These are phyloP conservation scores for Leccinum subtestaceum DNA, from an alignment of 768 basidiomycete species.

Conservation along the genomic window DNA sequence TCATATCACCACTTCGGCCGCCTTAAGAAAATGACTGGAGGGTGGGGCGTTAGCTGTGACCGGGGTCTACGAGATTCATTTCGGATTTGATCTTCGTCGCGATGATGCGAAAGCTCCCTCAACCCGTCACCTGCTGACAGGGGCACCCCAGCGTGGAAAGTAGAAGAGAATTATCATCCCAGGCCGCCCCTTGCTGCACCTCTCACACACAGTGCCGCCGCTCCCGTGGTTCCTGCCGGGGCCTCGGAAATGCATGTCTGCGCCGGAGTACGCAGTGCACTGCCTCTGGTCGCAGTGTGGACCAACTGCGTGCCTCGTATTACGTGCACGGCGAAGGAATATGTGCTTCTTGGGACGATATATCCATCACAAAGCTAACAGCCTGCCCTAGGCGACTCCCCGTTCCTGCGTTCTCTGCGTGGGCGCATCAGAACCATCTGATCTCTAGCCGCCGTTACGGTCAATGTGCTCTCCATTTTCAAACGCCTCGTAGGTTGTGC, in stretches of 20 bases:
- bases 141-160: constrained; percentile 32
- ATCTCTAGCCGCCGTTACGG: constrained; percentile 16
- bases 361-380: background rate
- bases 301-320: background rate
- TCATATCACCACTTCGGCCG: background rate
- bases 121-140: constrained; percentile 21
- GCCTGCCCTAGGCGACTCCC: background rate
- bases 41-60: constrained; percentile 4
- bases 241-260: constrained; percentile 22
- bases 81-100: constrained; percentile 26
- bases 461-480: constrained; percentile 1
- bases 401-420: background rate
- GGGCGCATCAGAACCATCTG: constrained; percentile 21
- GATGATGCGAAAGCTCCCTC: constrained; percentile 21
- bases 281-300: background rate
- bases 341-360: constrained; percentile 4
- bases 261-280: background rate
- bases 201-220: constrained; percentile 14
- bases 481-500: constrained; percentile 5
- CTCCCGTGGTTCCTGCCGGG: constrained; percentile 8
- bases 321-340: constrained; percentile 2
- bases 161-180: constrained; percentile 12
- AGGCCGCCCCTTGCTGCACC: constrained; percentile 14
- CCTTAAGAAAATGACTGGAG: background rate
- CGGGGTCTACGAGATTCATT: constrained; percentile 18